These are phyloP conservation scores for Gilbertella persicaria DNA, from an alignment of 371 early-diverging fungal species.

Conservation along the genomic window DNA sequence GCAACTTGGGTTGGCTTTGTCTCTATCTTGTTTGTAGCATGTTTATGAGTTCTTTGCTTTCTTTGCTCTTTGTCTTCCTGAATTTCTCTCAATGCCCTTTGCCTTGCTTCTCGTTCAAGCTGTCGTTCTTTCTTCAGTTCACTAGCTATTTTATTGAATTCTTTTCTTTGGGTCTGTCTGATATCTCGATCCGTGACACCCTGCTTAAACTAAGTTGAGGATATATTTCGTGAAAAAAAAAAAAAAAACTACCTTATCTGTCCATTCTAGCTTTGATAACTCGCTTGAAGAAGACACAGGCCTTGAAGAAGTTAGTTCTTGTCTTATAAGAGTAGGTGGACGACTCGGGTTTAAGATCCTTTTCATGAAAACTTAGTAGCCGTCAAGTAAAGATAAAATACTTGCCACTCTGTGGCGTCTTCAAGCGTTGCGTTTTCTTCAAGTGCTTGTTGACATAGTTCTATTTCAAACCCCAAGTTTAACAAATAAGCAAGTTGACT, in stretches of 20 bases:
- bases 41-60: background rate
- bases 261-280: no score
- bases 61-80: slow-evolving; percentile 29
- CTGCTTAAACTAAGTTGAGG: no score
- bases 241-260: no score
- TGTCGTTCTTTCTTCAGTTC: slow-evolving; percentile 8
- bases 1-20: background rate
- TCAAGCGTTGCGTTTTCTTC: slow-evolving; percentile 22
- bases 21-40: background rate
- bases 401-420: slow-evolving; percentile 40
- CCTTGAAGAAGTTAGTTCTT: background rate
- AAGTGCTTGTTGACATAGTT: slow-evolving; percentile 32
- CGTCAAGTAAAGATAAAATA: no score
- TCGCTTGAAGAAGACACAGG: background rate
- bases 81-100: slow-evolving; percentile 25
- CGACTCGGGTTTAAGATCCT: slow-evolving; percentile 13
- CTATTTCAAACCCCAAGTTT: slow-evolving; percentile 36
- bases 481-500: slow-evolving; percentile 33
- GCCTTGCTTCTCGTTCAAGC: slow-evolving; percentile 22
- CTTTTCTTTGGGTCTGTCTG: slow-evolving; percentile 4
- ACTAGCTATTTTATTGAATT: slow-evolving; percentile 6
- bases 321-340: background rate
- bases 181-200: slow-evolving; percentile 1
- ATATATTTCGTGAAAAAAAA: no score
- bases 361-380: background rate